A percentile compares a stretch with the other conserved stretches of the same genome.
Evolutionary conservation across 352 stramenopile genomes (phyloP).

Genomic region (Thraustotheca clavata): DNA sequence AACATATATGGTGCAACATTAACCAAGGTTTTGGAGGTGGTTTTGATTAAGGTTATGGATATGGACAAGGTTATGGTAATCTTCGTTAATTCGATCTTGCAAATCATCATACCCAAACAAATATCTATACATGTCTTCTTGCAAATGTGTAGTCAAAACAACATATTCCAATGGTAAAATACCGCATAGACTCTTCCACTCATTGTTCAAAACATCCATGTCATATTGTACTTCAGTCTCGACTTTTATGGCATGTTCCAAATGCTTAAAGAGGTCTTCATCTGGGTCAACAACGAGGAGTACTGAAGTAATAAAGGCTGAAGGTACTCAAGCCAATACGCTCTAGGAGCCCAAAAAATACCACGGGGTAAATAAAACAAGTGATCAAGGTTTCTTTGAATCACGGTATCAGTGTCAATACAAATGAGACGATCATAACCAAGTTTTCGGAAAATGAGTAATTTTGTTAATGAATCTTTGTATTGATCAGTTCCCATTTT

Average conservation of each 20-base stretch:
- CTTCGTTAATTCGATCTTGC: no score
- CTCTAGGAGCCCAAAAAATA: neutral
- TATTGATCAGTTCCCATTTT: neutral
- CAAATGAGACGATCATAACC: slow-evolving; percentile 32
- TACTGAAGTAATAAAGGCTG: neutral
- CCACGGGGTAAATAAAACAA: slow-evolving; percentile 19
- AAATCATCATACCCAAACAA: no score
- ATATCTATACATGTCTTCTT: neutral
- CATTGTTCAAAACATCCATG: slow-evolving; percentile 13
- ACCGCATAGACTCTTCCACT: neutral
- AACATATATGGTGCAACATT: no score
- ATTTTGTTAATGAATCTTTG: slow-evolving; percentile 27
- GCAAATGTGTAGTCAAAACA: neutral
- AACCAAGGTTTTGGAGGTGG: no score
- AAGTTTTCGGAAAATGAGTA: slow-evolving; percentile 29
- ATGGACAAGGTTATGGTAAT: no score
- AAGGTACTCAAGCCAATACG: neutral
- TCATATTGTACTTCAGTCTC: neutral
- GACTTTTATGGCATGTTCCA: neutral
- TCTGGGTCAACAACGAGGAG: slow-evolving; percentile 4
- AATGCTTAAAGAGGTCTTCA: neutral
- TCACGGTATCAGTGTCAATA: slow-evolving; percentile 30
- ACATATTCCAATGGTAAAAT: slow-evolving; percentile 9
- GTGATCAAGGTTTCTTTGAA: slow-evolving; percentile 30
- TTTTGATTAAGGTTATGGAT: no score